Conservation (phyloP, 2,329 filamentous ascomycete species). For the Coniochaeta prunicola region DNA sequence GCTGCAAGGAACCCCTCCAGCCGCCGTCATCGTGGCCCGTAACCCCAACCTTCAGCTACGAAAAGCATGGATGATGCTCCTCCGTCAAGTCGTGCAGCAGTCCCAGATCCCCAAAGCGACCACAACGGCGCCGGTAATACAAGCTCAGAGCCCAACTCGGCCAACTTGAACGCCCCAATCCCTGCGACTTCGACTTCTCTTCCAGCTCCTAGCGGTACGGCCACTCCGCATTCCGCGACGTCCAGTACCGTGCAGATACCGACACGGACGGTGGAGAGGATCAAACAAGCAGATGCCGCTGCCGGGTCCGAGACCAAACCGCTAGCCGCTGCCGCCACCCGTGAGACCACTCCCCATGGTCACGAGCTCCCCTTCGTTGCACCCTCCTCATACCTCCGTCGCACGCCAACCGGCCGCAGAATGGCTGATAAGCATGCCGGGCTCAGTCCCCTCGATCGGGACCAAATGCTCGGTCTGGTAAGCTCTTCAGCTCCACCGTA, state of each 20-base stretch:
- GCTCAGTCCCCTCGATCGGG: constrained; percentile 57
- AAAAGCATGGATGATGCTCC: background rate
- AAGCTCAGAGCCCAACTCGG: background rate
- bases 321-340: background rate
- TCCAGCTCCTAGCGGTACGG: background rate
- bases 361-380: constrained; percentile 51
- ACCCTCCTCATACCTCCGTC: constrained; percentile 51
- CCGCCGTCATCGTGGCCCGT: background rate
- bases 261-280: background rate
- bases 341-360: constrained; percentile 19
- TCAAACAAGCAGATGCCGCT: constrained; percentile 6
- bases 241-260: background rate
- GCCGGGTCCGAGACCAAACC: constrained; percentile 3
- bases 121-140: background rate
- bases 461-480: constrained; percentile 74
- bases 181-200: background rate
- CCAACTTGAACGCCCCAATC: background rate
- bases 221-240: background rate
- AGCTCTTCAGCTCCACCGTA: constrained; percentile 22
- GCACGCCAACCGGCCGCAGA: constrained; percentile 30
- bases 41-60: background rate
- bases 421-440: constrained; percentile 34
- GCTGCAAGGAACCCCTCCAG: background rate
- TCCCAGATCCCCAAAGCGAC: background rate
- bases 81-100: background rate